phyloP scores from a whole-genome alignment of 116 monocot species.

The Phalaenopsis hybrid region DNA sequence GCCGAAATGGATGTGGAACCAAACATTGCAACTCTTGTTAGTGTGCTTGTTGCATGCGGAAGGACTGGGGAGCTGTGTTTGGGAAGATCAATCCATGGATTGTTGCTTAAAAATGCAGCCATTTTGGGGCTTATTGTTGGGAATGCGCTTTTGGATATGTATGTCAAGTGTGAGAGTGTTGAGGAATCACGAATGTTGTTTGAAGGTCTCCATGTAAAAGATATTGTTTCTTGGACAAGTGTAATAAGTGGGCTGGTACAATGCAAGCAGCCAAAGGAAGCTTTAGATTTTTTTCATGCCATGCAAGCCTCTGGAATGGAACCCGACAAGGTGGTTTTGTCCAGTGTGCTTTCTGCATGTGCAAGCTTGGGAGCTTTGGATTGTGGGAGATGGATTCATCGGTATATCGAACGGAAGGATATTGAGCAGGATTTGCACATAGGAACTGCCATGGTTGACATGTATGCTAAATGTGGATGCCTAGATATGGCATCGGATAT shows the following conservation, averaged over 20 bases:
- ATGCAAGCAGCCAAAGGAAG: slow-evolving; percentile 44
- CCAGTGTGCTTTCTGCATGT: slow-evolving; percentile 62
- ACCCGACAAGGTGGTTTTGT: slow-evolving; percentile 54
- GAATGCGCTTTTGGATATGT: slow-evolving; percentile 74
- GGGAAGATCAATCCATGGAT: slow-evolving; percentile 48
- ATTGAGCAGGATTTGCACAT: slow-evolving; percentile 59
- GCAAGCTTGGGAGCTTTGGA: slow-evolving; percentile 54
- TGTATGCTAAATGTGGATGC: slow-evolving; percentile 72
- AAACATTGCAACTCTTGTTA: slow-evolving; percentile 47
- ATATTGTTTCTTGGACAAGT: slow-evolving; percentile 66
- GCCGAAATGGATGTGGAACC: slow-evolving; percentile 44
- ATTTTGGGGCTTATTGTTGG: slow-evolving; percentile 18
- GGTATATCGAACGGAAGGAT: slow-evolving; percentile 40
- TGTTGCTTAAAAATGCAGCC: slow-evolving; percentile 22
- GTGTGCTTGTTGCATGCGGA: slow-evolving; percentile 53
- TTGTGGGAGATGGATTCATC: slow-evolving; percentile 54
- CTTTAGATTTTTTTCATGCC: slow-evolving; percentile 40
- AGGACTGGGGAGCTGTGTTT: slow-evolving; percentile 14
- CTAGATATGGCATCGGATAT: slow-evolving; percentile 30
- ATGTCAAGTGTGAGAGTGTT: slow-evolving; percentile 48
- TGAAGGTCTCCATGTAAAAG: slow-evolving; percentile 33
- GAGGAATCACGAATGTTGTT: slow-evolving; percentile 47
- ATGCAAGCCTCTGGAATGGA: slow-evolving; percentile 48
- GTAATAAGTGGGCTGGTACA: slow-evolving; percentile 54
- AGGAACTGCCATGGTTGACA: slow-evolving; percentile 60